Conservation (phyloP, 129 eudicot genomes). For the Rutidosis leptorrhynchoides region DNA sequence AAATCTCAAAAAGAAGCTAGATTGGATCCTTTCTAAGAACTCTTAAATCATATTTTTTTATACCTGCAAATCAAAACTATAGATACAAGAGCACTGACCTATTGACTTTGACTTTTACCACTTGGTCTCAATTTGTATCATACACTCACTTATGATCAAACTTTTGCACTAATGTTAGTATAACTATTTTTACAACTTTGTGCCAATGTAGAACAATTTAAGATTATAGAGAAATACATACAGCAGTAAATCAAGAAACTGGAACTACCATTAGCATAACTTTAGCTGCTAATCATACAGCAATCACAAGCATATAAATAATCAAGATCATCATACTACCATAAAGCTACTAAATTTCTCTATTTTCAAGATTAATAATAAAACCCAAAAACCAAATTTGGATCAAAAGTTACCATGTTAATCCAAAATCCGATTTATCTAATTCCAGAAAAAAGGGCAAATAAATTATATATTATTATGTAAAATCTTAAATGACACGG, state of each 20-base stretch:
- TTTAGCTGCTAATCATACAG: constrained; percentile 9
- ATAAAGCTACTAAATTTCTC: neutral
- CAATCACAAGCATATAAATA: constrained; percentile 1
- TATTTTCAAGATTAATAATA: neutral
- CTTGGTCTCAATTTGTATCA: neutral
- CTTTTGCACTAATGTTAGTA: neutral
- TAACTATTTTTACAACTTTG: neutral
- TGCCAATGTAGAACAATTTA: neutral
- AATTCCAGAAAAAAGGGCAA: neutral
- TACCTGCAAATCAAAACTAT: neutral
- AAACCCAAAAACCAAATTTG: neutral
- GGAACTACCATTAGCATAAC: constrained; percentile 4
- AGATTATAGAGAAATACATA: constrained; percentile 2
- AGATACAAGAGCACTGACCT: constrained; percentile 4
- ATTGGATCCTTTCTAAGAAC: neutral
- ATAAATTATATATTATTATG: neutral
- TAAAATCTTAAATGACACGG: neutral
- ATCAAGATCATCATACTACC: constrained; percentile 18
- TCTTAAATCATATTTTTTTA: neutral
- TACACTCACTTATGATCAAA: constrained; percentile 16
- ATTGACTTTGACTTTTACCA: neutral
- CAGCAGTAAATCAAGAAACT: constrained; percentile 4
- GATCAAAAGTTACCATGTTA: neutral
- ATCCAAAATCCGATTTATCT: constrained; percentile 4
- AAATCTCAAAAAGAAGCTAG: neutral